Conservation (phyloP, 805 yeast genomes). For the Suhomyces kilbournensis region DNA sequence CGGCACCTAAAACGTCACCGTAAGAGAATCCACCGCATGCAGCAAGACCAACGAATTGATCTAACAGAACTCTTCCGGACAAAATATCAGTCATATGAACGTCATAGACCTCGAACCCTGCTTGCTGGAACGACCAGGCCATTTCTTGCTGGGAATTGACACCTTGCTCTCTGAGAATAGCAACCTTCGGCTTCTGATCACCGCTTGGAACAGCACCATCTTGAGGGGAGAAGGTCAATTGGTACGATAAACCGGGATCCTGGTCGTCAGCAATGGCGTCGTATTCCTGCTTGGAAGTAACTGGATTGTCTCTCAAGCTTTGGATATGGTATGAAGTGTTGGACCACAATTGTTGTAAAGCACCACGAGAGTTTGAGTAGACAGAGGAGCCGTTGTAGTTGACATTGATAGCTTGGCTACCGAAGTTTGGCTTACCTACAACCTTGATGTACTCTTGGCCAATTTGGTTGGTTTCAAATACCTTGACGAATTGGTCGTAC, state of each 20-base stretch:
- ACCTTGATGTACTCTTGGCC: slow-evolving; percentile 49
- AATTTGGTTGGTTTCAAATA: slow-evolving; percentile 61
- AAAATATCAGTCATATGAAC: slow-evolving; percentile 95
- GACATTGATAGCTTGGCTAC: slow-evolving; percentile 49
- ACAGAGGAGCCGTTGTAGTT: slow-evolving; percentile 45
- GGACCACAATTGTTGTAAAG: slow-evolving; percentile 80
- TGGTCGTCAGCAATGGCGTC: slow-evolving; percentile 68
- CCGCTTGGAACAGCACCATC: slow-evolving; percentile 39
- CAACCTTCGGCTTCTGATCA: slow-evolving; percentile 72
- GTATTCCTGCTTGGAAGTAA: slow-evolving; percentile 83
- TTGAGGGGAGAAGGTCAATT: slow-evolving; percentile 65
- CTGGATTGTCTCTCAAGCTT: slow-evolving; percentile 90
- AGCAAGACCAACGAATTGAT: slow-evolving; percentile 86
- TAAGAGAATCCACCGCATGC: slow-evolving; percentile 99
- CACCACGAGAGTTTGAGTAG: slow-evolving; percentile 57
- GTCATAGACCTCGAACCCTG: slow-evolving; percentile 92
- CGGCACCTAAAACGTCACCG: slow-evolving; percentile 98
- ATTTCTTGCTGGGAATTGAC: slow-evolving; percentile 97
- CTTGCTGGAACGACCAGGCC: slow-evolving; percentile 95
- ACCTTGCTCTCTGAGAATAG: slow-evolving; percentile 96
- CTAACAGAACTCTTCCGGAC: slow-evolving; percentile 65
- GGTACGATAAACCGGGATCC: slow-evolving; percentile 87
- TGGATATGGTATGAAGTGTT: slow-evolving; percentile 88
- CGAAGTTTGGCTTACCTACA: slow-evolving; percentile 68
- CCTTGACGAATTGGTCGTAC: slow-evolving; percentile 49